These are phyloP conservation scores for Marasmius sp. DNA, from an alignment of 1,284 basidiomycete genomes.

Conservation along the genomic window DNA sequence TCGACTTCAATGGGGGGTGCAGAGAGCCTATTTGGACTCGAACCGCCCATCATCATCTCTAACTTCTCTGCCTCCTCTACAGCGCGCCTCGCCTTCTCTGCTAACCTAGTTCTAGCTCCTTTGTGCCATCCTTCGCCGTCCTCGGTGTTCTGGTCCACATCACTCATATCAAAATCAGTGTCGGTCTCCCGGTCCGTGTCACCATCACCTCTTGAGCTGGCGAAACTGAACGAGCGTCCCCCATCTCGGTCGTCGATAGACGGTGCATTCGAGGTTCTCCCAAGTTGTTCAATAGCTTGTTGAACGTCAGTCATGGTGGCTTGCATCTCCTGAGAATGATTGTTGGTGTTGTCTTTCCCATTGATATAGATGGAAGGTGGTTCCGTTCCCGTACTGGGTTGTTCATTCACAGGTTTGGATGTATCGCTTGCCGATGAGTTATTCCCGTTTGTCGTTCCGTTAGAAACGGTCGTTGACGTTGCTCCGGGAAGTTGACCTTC, in stretches of 20 bases:
- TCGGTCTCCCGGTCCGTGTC: conserved; percentile 57
- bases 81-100: conserved; percentile 68
- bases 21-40: conserved; percentile 29
- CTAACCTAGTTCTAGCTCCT: conserved; percentile 65
- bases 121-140: conserved; percentile 64
- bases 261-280: conserved; percentile 26
- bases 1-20: conserved; percentile 75
- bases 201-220: conserved; percentile 57
- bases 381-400: conserved; percentile 24
- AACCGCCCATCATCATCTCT: conserved; percentile 40
- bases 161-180: conserved; percentile 49
- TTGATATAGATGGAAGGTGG: conserved; percentile 31
- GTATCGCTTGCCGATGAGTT: conserved; percentile 38
- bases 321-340: conserved; percentile 61
- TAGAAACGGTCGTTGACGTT: conserved; percentile 21
- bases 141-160: conserved; percentile 39
- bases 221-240: conserved; percentile 70
- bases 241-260: conserved; percentile 49
- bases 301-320: conserved; percentile 88
- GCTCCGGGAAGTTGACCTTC: conserved; percentile 17
- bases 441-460: conserved; percentile 26
- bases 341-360: conserved; percentile 39
- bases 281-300: conserved; percentile 81
- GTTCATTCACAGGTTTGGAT: conserved; percentile 40
- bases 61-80: conserved; percentile 55